Evolutionary conservation across 805 yeast species (phyloP), one percentile per base, ranked within the genome.

Genomic region (Yamadazyma nakazawae): DNA sequence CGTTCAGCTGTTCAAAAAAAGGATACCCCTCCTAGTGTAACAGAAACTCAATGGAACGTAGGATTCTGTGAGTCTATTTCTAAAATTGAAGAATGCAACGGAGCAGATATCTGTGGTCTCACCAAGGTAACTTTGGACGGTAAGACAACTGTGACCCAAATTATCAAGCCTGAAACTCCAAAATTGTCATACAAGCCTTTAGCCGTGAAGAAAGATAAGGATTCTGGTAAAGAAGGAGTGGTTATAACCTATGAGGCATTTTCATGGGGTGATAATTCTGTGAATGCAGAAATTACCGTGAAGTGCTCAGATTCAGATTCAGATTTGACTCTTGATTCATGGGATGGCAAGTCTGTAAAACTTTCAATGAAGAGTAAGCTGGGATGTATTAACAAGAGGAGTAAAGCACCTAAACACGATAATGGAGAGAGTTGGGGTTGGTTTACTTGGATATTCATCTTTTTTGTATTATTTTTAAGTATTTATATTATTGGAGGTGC

Each of bases 11-110:
- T 72, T 5, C 34, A 56, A 4, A 54, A 70, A 14, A 67, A 63
- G 28, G 76, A 75, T 37, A 88, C 97, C 10, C 98, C 98, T 14
- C 98, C 99, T 1, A 78, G 92, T 11, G 66, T 63, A 28, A 79
- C 86, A 1, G 75, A 69, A 42, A 64, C 74, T 30, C 73, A 79
- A 2, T 88, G 96, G 91, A 80, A 75, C 57, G 52, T 91, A 32
- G 85, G 88, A 42, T 70, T 89, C 8, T 88, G 96, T 67, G 81
- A 79, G 39, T 67, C 78, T 0, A 61, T 75, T n/a, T 61, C 64
- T 28, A 59, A 55, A 24, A 60, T 69, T 8, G 68, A 73, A 9
- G 73, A 72, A 25, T 91, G 97, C 65, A 67, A 68, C 40, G 82
- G 84, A 51, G 80, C 91, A 1, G 87, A 86, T 53, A 62, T 91